Conservation (phyloP, 352 stramenopile species). For the Pythium monospermum region DNA sequence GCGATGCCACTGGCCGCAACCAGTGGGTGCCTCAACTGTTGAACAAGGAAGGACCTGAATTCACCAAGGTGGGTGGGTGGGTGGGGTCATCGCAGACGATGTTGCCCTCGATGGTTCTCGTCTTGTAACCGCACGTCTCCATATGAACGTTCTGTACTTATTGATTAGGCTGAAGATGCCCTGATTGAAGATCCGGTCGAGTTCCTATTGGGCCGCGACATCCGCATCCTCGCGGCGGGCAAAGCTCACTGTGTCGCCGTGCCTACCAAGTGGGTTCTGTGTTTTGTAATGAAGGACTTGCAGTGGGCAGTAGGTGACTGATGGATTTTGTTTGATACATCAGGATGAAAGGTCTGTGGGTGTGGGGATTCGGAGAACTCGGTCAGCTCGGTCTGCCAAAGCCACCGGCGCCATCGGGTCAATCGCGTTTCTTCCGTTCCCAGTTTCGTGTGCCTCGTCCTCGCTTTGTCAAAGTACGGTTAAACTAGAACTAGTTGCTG, state of each 20-base stretch:
- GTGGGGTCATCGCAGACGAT: too few relatives aligned
- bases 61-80: slow-evolving; percentile 51
- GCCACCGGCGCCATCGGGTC: slow-evolving; percentile 33
- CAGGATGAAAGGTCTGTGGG: slow-evolving; percentile 71
- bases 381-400: slow-evolving; percentile 70
- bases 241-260: slow-evolving; percentile 53
- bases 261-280: slow-evolving; percentile 44
- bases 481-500: neutral
- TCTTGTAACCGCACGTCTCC: too few relatives aligned
- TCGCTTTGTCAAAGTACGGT: slow-evolving; percentile 55
- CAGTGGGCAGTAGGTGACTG: neutral
- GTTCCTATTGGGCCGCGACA: slow-evolving; percentile 71
- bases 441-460: slow-evolving; percentile 70
- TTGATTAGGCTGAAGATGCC: slow-evolving; percentile 35
- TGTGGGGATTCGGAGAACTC: slow-evolving; percentile 66
- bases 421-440: slow-evolving; percentile 78
- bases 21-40: slow-evolving; percentile 78
- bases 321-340: neutral
- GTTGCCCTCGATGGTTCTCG: too few relatives aligned
- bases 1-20: slow-evolving; percentile 65
- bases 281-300: neutral
- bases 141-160: too few relatives aligned
- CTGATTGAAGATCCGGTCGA: slow-evolving; percentile 63
- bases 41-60: slow-evolving; percentile 58
- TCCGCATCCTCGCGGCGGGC: slow-evolving; percentile 50